A percentile compares a stretch with the other conserved stretches of the same genome.
Evolutionary conservation across 257 asterid species (phyloP).

Genomic region (Coffea canephora): DNA sequence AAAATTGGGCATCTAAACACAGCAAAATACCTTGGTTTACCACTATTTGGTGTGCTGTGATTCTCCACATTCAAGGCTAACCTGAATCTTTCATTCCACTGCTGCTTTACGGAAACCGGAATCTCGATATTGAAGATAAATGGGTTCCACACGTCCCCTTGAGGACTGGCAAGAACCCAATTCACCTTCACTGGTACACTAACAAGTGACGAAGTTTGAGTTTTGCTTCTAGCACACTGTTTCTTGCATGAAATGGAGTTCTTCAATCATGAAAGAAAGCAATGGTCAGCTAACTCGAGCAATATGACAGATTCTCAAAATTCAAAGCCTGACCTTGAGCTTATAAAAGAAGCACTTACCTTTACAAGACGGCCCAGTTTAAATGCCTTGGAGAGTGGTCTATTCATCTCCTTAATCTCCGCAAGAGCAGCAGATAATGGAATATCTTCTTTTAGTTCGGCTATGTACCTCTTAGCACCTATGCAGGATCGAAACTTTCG

Average conservation of each 20-base stretch:
- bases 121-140: constrained; percentile 41
- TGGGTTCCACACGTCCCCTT: constrained; percentile 66
- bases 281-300: not conserved
- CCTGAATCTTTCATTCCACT: constrained; percentile 63
- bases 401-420: constrained; percentile 47
- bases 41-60: constrained; percentile 17
- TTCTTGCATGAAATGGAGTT: constrained; percentile 32
- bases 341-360: constrained; percentile 32
- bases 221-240: constrained; percentile 13
- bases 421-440: constrained; percentile 52
- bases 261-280: constrained; percentile 24
- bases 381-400: constrained; percentile 53
- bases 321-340: not conserved
- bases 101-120: constrained; percentile 58
- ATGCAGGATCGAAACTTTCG: constrained; percentile 60
- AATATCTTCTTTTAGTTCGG: constrained; percentile 43
- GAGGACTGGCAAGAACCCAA: constrained; percentile 67
- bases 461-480: constrained; percentile 55
- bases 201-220: constrained; percentile 34
- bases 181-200: constrained; percentile 57
- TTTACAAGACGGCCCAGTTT: constrained; percentile 35
- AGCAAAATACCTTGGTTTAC: constrained; percentile 28
- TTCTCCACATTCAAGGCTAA: constrained; percentile 39
- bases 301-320: constrained; percentile 1
- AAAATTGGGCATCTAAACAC: not conserved